phyloP scores from a whole-genome alignment of 139 green algal genomes.

The Chlamydomonas schloesseri region DNA sequence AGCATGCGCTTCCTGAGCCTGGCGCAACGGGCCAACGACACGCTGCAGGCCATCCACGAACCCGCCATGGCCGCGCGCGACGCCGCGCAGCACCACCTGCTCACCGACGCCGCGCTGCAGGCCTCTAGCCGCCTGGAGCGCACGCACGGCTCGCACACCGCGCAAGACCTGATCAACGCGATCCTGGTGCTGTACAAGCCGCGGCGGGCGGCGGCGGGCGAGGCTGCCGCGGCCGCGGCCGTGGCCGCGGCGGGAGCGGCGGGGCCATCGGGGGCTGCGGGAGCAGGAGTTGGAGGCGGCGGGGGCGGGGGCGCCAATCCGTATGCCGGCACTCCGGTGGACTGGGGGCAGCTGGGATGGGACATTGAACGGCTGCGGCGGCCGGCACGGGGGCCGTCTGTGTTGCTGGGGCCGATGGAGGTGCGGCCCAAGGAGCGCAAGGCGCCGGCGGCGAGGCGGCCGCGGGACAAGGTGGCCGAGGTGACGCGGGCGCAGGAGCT shows the following conservation, averaged over 20 bases:
- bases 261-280: too few species aligned
- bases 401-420: constrained; percentile 9
- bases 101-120: not conserved
- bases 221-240: too few species aligned
- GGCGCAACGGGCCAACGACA: not conserved
- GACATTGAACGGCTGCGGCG: not conserved
- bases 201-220: not conserved
- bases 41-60: not conserved
- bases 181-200: not conserved
- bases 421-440: not conserved
- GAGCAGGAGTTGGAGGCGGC: too few species aligned
- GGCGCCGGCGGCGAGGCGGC: not conserved
- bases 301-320: not conserved
- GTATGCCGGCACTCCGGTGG: not conserved
- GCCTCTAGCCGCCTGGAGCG: not conserved
- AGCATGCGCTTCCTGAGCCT: not conserved
- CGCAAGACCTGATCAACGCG: not conserved
- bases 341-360: not conserved
- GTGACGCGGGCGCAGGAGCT: constrained; percentile 6
- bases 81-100: not conserved
- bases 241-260: too few species aligned
- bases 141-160: too few species aligned
- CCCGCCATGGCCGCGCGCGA: constrained; percentile 8
- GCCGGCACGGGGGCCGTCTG: not conserved
- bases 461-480: not conserved